Percentiles rank a stretch among this genome's conserved stretches.
Conservation (phyloP, 2,329 filamentous ascomycete genomes). For the Talaromyces sp. region DNA sequence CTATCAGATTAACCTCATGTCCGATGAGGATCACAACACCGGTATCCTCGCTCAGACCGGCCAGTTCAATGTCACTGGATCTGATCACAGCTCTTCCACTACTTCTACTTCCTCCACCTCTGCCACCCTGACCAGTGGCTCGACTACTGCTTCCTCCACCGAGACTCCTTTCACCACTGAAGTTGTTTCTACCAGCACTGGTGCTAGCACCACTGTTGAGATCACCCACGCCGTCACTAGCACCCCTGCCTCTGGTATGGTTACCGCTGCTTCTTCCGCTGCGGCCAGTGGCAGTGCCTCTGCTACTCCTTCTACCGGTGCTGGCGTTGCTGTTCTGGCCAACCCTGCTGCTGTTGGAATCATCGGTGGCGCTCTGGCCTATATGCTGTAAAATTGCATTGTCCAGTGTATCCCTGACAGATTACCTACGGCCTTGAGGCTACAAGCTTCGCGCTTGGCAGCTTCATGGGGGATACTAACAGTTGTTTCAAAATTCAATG, state of each 20-base stretch:
- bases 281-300: conserved; percentile 4
- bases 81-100: conserved; percentile 19
- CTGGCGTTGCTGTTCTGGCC: conserved; percentile 16
- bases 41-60: conserved; percentile 47
- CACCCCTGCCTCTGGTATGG: conserved; percentile 9
- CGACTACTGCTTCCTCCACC: not conserved
- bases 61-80: conserved; percentile 35
- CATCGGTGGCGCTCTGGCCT: conserved; percentile 24
- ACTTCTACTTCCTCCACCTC: conserved; percentile 16
- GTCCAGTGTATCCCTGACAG: too few relatives aligned
- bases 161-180: conserved; percentile 10
- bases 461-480: too few relatives aligned
- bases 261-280: conserved; percentile 6
- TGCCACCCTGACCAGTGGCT: conserved; percentile 4
- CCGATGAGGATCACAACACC: conserved; percentile 35
- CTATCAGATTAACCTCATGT: conserved; percentile 47
- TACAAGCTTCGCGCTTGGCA: too few relatives aligned
- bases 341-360: conserved; percentile 23
- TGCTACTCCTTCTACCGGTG: conserved; percentile 14
- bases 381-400: conserved; percentile 15
- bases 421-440: too few relatives aligned
- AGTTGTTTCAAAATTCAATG: too few relatives aligned
- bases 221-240: conserved; percentile 14
- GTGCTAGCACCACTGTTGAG: not conserved
- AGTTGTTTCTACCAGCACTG: conserved; percentile 7